A percentile compares a stretch with the other conserved stretches of the same genome.
Conservation (phyloP, 139 green algal species). For the Gonium pectorale region DNA sequence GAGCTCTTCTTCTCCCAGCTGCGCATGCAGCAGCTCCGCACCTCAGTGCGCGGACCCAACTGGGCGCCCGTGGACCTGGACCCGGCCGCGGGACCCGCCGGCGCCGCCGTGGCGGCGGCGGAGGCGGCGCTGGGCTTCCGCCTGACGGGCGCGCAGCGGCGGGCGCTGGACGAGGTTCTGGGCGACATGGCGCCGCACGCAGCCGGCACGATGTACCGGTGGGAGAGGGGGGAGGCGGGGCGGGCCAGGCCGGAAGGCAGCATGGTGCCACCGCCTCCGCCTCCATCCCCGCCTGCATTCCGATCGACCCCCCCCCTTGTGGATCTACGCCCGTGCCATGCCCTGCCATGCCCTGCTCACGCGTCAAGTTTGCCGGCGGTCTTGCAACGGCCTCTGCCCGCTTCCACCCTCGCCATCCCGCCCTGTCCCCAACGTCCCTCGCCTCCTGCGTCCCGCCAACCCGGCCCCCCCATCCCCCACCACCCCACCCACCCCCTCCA, state of each 20-base stretch:
- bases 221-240: background rate
- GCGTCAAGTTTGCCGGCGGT: too few species aligned
- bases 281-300: too few species aligned
- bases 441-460: background rate
- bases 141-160: constrained; percentile 68
- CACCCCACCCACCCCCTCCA: constrained; percentile 27
- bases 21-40: constrained; percentile 58
- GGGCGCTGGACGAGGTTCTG: constrained; percentile 25
- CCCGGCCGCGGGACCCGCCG: background rate
- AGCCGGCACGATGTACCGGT: constrained; percentile 48
- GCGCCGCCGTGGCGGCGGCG: constrained; percentile 37
- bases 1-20: constrained; percentile 92
- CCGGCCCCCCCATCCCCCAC: background rate
- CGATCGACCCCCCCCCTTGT: too few species aligned
- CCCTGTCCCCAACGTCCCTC: background rate
- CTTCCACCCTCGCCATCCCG: background rate
- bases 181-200: constrained; percentile 51
- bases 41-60: constrained; percentile 4
- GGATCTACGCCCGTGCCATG: too few species aligned
- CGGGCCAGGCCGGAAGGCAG: too few species aligned
- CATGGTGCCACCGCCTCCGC: too few species aligned
- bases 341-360: too few species aligned
- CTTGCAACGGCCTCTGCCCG: too few species aligned
- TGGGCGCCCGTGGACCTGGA: constrained; percentile 32
- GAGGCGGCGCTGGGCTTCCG: constrained; percentile 54